phyloP scores from a whole-genome alignment of 306 rosid genomes.

The Dalbergia cultrata region DNA sequence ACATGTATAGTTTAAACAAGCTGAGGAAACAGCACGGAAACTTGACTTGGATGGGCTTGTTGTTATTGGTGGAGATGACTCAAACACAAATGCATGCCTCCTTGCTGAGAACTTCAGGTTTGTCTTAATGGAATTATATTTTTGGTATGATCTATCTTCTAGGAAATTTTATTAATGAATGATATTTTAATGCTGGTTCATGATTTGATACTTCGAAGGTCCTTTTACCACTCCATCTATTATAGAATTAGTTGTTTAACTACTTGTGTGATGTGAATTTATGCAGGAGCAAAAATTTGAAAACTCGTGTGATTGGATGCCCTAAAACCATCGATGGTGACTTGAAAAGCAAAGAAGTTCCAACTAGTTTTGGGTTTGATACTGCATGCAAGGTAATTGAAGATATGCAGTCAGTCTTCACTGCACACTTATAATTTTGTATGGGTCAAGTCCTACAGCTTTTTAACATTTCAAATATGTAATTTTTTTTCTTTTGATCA shows the following conservation, averaged over 20 bases:
- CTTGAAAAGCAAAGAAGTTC: conserved; percentile 96
- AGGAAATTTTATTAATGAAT: conserved; percentile 35
- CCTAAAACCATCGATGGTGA: conserved; percentile 99
- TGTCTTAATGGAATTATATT: conserved; percentile 12
- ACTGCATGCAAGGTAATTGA: conserved; percentile 95
- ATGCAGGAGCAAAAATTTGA: conserved; percentile 80
- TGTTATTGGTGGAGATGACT: conserved; percentile 99
- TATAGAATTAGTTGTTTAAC: conserved; percentile 15
- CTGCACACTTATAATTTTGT: conserved; percentile 14
- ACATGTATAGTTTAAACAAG: conserved; percentile 86
- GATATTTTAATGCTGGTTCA: conserved; percentile 23
- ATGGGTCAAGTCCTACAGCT: conserved; percentile 14
- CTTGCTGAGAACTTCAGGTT: conserved; percentile 99
- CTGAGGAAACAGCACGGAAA: conserved; percentile 84
- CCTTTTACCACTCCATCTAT: conserved; percentile 6
- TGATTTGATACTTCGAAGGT: background rate
- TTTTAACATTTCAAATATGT: conserved; percentile 17
- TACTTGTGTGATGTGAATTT: conserved; percentile 21
- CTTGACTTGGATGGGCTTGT: conserved; percentile 97
- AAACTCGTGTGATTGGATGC: conserved; percentile 89
- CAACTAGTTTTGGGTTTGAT: conserved; percentile 96
- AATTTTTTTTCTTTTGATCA: background rate
- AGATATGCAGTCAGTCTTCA: conserved; percentile 27
- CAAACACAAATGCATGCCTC: conserved; percentile 98
- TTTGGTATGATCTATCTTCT: conserved; percentile 1